Conservation (phyloP, 139 green algal species). For the Chlorella sp. region DNA sequence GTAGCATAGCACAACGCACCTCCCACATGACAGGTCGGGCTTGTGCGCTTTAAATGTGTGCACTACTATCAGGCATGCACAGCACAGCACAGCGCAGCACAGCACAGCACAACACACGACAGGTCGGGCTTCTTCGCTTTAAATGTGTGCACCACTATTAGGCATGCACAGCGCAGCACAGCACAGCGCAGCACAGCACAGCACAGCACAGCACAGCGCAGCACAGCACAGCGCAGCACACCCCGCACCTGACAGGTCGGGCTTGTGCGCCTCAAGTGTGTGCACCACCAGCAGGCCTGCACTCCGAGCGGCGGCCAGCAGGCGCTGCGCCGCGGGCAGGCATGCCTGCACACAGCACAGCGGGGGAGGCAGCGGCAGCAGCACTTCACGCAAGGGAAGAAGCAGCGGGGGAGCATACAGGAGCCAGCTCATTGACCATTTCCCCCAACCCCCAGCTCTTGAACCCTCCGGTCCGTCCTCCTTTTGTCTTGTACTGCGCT, state of each 20-base stretch:
- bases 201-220: background rate
- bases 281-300: constrained; percentile 64
- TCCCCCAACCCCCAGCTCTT: too few relatives aligned
- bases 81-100: too few relatives aligned
- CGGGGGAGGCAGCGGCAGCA: background rate
- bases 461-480: too few relatives aligned
- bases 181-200: too few relatives aligned
- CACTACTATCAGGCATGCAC: constrained; percentile 55
- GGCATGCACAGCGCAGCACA: too few relatives aligned
- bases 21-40: constrained; percentile 43
- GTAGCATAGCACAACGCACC: background rate
- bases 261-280: constrained; percentile 73
- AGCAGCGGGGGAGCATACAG: too few relatives aligned
- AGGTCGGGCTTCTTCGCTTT: too few relatives aligned
- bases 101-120: too few relatives aligned
- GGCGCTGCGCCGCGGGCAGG: constrained; percentile 37
- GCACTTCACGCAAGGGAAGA: background rate
- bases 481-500: too few relatives aligned
- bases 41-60: constrained; percentile 78
- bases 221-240: background rate
- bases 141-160: too few relatives aligned
- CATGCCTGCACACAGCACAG: constrained; percentile 23
- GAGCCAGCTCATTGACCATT: too few relatives aligned
- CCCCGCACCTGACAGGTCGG: constrained; percentile 41
- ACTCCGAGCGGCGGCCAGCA: constrained; percentile 56